These are phyloP conservation scores for Escallonia rubra DNA, from an alignment of 129 eudicot genomes.

Conservation along the genomic window DNA sequence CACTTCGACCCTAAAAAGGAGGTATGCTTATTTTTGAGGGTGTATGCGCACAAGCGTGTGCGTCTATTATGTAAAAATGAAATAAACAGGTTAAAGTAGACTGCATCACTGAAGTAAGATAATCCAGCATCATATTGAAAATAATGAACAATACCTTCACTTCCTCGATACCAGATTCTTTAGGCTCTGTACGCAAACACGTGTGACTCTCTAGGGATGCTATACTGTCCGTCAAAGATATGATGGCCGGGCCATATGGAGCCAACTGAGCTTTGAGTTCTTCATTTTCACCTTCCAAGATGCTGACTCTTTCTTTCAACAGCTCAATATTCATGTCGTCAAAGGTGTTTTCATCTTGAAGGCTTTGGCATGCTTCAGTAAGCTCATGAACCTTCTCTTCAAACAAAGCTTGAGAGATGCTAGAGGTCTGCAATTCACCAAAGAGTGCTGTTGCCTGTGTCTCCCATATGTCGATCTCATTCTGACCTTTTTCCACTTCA, in stretches of 20 bases:
- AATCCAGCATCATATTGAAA: not conserved
- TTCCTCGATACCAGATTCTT: constrained; percentile 28
- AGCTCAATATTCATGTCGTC: constrained; percentile 25
- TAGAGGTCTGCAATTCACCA: constrained; percentile 49
- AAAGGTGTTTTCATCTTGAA: constrained; percentile 32
- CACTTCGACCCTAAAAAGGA: too few relatives aligned
- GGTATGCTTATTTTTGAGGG: too few relatives aligned
- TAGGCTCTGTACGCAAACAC: constrained; percentile 29
- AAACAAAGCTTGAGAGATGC: constrained; percentile 43
- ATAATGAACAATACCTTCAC: constrained; percentile 38
- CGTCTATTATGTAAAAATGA: not conserved
- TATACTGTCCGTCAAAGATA: constrained; percentile 52
- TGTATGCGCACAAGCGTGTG: too few relatives aligned
- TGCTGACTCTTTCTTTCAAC: constrained; percentile 32
- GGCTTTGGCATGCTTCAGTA: constrained; percentile 34
- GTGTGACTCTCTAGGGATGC: constrained; percentile 60
- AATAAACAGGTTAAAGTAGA: not conserved
- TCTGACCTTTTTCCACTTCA: constrained; percentile 36
- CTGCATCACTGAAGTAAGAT: not conserved
- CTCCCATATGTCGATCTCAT: constrained; percentile 52
- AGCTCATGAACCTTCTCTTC: constrained; percentile 73
- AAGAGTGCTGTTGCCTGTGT: constrained; percentile 28
- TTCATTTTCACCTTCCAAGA: constrained; percentile 58
- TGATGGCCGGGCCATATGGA: constrained; percentile 47
- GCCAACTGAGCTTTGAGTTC: constrained; percentile 51